Evolutionary conservation across 805 yeast species (phyloP), one percentile per base, ranked within the genome.

Genomic region (Zygosaccharomyces rouxii): DNA sequence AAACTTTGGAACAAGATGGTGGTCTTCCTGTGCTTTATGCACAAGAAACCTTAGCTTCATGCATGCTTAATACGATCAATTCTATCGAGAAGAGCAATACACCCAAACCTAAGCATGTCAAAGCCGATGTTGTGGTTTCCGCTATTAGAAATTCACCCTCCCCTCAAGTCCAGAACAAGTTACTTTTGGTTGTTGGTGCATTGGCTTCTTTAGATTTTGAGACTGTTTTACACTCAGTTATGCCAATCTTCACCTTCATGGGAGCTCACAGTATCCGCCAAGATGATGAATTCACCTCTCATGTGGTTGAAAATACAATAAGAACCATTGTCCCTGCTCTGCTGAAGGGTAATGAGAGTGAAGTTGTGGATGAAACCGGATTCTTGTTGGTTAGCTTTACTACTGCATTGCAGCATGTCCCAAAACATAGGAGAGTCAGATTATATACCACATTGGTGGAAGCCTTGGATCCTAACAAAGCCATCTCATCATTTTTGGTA

Each of bases 221-320:
- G 61, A 80, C 86, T 26, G 89, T 94, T 25, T 72, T 94, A 46
- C 98, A 94, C 69, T 86, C 97, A 2, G 96, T 94, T 7, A 94
- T 94, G 99, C 99, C 99, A n/a, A 92, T 94, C 44, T 94, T 94
- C 73, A 94, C 99, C 1, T 94, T 94, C 60, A 94, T 94, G 98
- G 99, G 99, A 51, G 96, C 98, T 10, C 95, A 89, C 61, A 90
- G 97, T 11, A 80, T 94, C 45, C 84, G 96, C 60, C 97, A 94
- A 69, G 99, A 94, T 66, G 98, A 94, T 67, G 97, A 89, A 63
- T 92, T 87, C 62, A 89, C 97, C 0, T 85, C 85, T 28, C 86
- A 86, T 55, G 97, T 90, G 39, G 89, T 94, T 53, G 95, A 89
- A 60, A 94, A 88, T 64, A 92, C 99, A 1, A 84, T 94, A 43